Base-by-base conservation (phyloP, 768 basidiomycete genomes). In the Paxillus rubicundulus region DNA sequence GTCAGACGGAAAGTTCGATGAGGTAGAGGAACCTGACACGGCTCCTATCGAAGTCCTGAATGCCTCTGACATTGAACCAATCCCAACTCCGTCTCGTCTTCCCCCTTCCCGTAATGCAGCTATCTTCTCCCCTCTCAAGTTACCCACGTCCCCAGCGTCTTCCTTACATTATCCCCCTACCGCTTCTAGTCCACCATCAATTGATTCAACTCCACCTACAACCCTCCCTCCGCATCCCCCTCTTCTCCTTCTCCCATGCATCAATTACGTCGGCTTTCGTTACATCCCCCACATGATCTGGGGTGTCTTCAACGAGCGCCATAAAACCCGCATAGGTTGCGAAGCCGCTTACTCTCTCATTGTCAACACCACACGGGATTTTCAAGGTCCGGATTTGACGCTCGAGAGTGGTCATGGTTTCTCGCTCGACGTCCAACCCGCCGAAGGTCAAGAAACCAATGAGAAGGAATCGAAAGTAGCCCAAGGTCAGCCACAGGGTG, bases 301-400 rank as follows among this genome's bases (percentile, higher is more conserved):
- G 82, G 89, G 85, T 57, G 93, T 93, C 71, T 98, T 97, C 75
- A 94, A 92, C 66, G 86, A 89, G 65, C 84, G 93, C 8, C 73
- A 82, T 43, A 84, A 88, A 63, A 92, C 92, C n/a, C 79, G 72
- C 6, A 70, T 80, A 12, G 96, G 96, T 30, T 86, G 89, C 9
- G 85, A 95, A 58, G 87, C 87, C 10, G 94, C 87, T 0, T 88
- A 90, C 65, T 74, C 76, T 42, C 75, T 98, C 50, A 79, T 97
- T 58, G 75, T 78, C 68, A 75, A 74, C 6, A 61, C 76, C 42
- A 83, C 81, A 2, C 82, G 93, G 12, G 82, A 85, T 1, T 77
- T 95, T 46, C 62, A 71, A 17, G 68, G 78, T 4, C 72, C 70
- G 20, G 21, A 36, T 40, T 49, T 40, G 14, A 47, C 63, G 2